phyloP scores from a whole-genome alignment of 2,329 filamentous ascomycete genomes.

The Aspergillus phoenicis region DNA sequence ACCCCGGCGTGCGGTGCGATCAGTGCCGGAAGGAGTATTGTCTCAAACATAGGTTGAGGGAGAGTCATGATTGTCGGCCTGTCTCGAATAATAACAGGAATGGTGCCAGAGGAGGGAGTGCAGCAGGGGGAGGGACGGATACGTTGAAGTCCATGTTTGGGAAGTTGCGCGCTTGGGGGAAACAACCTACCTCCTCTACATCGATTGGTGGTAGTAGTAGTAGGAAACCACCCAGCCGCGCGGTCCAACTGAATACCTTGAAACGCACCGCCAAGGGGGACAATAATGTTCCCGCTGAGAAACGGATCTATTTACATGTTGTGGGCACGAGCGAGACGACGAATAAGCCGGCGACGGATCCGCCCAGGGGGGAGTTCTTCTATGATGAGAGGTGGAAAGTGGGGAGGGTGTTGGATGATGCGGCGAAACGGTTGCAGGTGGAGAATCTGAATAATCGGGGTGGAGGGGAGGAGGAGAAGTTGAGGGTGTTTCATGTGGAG shows the following conservation, averaged over 20 bases:
- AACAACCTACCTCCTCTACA: slow-evolving; percentile 58
- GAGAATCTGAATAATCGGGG: slow-evolving; percentile 51
- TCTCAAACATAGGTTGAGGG: slow-evolving; percentile 54
- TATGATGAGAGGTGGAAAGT: slow-evolving; percentile 87
- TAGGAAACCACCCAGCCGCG: slow-evolving; percentile 68
- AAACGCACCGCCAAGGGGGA: slow-evolving; percentile 92
- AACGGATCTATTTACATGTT: slow-evolving; percentile 86
- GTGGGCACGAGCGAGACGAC: slow-evolving; percentile 88
- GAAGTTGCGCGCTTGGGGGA: slow-evolving; percentile 77
- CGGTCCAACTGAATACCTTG: slow-evolving; percentile 72
- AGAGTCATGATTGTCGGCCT: slow-evolving; percentile 82
- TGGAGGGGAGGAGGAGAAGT: slow-evolving; percentile 63
- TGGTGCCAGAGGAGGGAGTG: slow-evolving; percentile 7
- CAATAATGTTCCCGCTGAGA: slow-evolving; percentile 74
- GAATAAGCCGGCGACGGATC: slow-evolving; percentile 78
- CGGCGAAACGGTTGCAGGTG: slow-evolving; percentile 44
- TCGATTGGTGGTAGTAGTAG: slow-evolving; percentile 62
- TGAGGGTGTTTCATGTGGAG: slow-evolving; percentile 92
- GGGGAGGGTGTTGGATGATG: slow-evolving; percentile 61
- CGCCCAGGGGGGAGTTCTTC: slow-evolving; percentile 78
- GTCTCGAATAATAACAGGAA: slow-evolving; percentile 42
- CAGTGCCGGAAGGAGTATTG: slow-evolving; percentile 55
- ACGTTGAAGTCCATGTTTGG: slow-evolving; percentile 74
- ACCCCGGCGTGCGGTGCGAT: slow-evolving; percentile 54
- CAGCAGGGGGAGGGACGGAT: slow-evolving; percentile 50